These are phyloP conservation scores for Leccinum glutinopallens DNA, from an alignment of 1,284 basidiomycete species.

Conservation along the genomic window DNA sequence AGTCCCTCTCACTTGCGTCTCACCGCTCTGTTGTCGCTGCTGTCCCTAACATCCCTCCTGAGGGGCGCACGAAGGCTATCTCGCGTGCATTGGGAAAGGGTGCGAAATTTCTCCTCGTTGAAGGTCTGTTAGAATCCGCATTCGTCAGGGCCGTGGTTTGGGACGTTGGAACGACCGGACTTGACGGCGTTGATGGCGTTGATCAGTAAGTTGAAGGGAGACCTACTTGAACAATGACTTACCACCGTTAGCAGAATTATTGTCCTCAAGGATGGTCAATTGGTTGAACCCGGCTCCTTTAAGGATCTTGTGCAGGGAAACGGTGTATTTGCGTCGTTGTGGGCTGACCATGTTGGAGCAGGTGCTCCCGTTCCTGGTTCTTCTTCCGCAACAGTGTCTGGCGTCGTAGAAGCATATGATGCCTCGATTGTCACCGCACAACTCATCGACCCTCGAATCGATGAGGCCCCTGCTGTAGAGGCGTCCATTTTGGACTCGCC, in stretches of 20 bases:
- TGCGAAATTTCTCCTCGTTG: conserved; percentile 81
- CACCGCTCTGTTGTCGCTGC: conserved; percentile 69
- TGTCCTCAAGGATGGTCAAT: conserved; percentile 80
- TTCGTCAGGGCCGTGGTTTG: conserved; percentile 62
- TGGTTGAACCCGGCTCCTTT: conserved; percentile 78
- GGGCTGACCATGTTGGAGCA: conserved; percentile 72
- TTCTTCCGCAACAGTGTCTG: conserved; percentile 20
- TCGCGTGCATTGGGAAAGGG: conserved; percentile 86
- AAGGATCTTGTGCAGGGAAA: conserved; percentile 68
- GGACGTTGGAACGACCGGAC: conserved; percentile 76
- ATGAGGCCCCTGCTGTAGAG: conserved; percentile 12
- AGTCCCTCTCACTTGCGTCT: conserved; percentile 71
- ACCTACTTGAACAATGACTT: not conserved
- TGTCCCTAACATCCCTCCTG: conserved; percentile 80
- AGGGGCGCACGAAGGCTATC: conserved; percentile 87
- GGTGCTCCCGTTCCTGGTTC: conserved; percentile 35
- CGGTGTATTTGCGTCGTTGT: conserved; percentile 79
- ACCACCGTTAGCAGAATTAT: conserved; percentile 57
- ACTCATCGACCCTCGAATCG: conserved; percentile 12
- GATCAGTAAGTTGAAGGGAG: conserved; percentile 55
- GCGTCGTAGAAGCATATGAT: conserved; percentile 32
- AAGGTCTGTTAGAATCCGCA: conserved; percentile 77
- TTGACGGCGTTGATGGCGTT: conserved; percentile 34
- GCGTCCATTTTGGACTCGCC: conserved; percentile 24
- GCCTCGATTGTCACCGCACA: conserved; percentile 21